Base-by-base conservation (phyloP, 495 filamentous ascomycete genomes). In the Sphaerosporella brunnea region DNA sequence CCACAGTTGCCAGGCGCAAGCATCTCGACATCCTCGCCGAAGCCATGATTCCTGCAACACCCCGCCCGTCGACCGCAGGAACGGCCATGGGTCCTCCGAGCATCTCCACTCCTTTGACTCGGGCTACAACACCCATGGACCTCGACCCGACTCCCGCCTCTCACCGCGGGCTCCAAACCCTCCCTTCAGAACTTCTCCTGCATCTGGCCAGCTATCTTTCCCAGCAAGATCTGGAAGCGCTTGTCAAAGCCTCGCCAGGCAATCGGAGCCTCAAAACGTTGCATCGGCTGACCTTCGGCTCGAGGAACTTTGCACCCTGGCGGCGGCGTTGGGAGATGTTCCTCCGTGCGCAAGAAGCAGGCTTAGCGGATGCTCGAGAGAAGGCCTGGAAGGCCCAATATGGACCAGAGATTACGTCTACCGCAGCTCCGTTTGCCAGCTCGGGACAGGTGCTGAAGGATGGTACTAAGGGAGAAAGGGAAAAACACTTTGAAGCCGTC, bases 181-280 rank as follows among this genome's bases (percentile, higher is more conserved):
- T 44, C 41, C 41, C 41, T n/a, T 11, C 41, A 23, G 43, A 46
- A 21, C 7, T 46, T 13, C 24, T 46, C 24, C 15, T 34, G 8
- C 25, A 36, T 8, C 20, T 46, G 16, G n/a, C 28, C 43, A 5
- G 13, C 13, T 15, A 16, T 2, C 43, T 46, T 13, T 25, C 43
- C 9, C 24, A 7, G 13, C 3, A 32, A 20, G 25, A 32, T 32
- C 43, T 46, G 7, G 11, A 46, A 1, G n/a, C 9, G 3, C 26
- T 46, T 18, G 13, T 46, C 30, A 46, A 36, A 8, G 1, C 43
- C 8, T 18, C 9, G 1, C 43, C 40, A 5, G 4, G 35, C 8
- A 37, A 15, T 15, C 16, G 5, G 5, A 5, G 3, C 5, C 23
- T 43, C 5, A 9, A 20, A 15, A 21, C 5, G 30, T 19, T 46